Evolutionary conservation across 345 rosid species (phyloP).

Genomic region (Lumnitzera racemosa): DNA sequence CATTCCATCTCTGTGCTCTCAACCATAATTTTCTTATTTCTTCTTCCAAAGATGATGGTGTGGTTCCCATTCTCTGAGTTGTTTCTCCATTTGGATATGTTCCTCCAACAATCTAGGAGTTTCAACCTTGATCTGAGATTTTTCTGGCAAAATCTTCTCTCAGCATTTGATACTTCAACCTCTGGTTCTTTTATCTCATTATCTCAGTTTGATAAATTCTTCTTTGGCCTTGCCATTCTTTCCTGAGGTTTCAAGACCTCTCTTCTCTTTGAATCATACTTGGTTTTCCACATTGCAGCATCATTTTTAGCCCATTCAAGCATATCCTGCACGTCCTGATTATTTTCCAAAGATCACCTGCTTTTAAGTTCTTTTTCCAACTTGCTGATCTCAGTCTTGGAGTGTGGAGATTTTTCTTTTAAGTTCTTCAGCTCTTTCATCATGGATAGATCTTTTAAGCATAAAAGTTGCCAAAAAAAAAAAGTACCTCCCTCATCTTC

Average conservation of each 20-base stretch:
- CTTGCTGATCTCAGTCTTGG: constrained; percentile 36
- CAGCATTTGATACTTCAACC: constrained; percentile 48
- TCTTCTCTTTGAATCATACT: constrained; percentile 41
- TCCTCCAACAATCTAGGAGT: constrained; percentile 48
- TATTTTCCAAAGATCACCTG: constrained; percentile 15
- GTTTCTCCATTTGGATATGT: constrained; percentile 26
- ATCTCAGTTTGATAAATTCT: constrained; percentile 63
- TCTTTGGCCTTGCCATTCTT: constrained; percentile 38
- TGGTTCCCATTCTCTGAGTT: constrained; percentile 56
- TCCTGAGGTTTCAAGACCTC: constrained; percentile 54
- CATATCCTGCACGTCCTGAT: constrained; percentile 30
- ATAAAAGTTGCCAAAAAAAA: no score
- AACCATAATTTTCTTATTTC: constrained; percentile 40
- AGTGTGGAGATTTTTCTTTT: constrained; percentile 43
- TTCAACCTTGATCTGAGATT: constrained; percentile 51
- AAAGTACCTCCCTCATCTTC: no score
- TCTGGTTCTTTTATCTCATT: constrained; percentile 18
- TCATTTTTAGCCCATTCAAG: constrained; percentile 49
- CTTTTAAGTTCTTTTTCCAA: constrained; percentile 40
- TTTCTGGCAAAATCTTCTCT: constrained; percentile 62
- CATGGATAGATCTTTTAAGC: constrained; percentile 12
- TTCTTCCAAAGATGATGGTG: constrained; percentile 53
- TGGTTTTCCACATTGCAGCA: constrained; percentile 29
- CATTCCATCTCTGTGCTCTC: constrained; percentile 38
- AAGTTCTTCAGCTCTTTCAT: constrained; percentile 38